Evolutionary conservation across 169 alveolate genomes (phyloP), one percentile per base, ranked within the genome.

Genomic region (Toxoplasma gondii): DNA sequence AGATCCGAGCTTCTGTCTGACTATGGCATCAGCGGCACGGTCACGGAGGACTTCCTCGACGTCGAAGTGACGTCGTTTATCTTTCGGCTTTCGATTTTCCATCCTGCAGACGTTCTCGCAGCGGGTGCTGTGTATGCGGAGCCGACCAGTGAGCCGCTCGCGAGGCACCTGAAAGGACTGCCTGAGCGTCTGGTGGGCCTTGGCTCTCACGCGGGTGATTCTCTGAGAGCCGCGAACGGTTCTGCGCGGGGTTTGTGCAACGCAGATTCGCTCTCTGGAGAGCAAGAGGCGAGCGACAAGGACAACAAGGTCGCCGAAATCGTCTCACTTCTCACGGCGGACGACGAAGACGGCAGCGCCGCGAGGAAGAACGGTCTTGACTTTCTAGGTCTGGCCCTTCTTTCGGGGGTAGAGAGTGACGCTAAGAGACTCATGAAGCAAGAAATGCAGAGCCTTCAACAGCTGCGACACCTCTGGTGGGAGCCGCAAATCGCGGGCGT

Each of bases 1-100:
- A 93, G 95, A 69, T 82, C 86, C 78, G 95, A 93, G 91, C 93
- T 93, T 39, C 58, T 93, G 87, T 80, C 88, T 29, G 95, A 93
- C 39, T 88, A 93, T 83, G 54, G 93, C 49, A 92, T 93, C 45
- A 67, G 86, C 31, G 81, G 93, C 81, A 43, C 54, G 44, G 93
- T 87, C 34, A 86, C 91, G 82, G 95, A 86, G 67, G 91, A 91
- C 58, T 80, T 36, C 49, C 84, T 93, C 29, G 95, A 93, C 74
- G 92, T 93, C 34, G 88, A 87, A 16, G 45, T 93, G 17, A 78
- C 74, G 84, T 36, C 83, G 53, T 87, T 93, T 78, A 38, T 53
- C 45, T 93, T 93, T 92, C 93, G 95, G 31, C 53, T 93, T 31
- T 83, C 45, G 27, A 88, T 93, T 53, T 88, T 93, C 54, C 95